Conservation (phyloP, 305 asterid genomes). For the Fraxinus velutina region DNA sequence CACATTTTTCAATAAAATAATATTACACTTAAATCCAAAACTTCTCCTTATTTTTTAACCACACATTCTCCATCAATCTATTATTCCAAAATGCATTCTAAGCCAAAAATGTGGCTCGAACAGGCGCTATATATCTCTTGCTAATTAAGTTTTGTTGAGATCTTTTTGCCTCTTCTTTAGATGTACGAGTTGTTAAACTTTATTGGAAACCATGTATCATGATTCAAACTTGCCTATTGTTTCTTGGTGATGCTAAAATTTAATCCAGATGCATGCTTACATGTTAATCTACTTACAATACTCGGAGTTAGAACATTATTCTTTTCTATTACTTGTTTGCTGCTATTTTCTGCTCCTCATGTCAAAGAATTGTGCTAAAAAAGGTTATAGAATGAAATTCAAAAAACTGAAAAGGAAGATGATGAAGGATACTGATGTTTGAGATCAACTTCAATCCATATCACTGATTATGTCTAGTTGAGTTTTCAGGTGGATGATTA, state of each 20-base stretch:
- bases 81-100: neutral
- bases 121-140: neutral
- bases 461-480: conserved; percentile 16
- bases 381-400: conserved; percentile 8
- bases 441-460: neutral
- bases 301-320: neutral
- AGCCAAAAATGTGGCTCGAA: neutral
- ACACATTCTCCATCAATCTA: neutral
- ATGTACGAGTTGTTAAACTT: neutral
- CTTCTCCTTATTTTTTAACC: neutral
- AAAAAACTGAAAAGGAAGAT: neutral
- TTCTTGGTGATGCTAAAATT: neutral
- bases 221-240: neutral
- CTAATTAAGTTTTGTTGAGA: neutral
- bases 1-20: neutral
- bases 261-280: neutral
- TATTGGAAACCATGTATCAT: neutral
- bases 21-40: neutral
- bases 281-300: neutral
- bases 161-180: neutral
- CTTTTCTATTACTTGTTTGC: neutral
- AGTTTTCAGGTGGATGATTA: conserved; percentile 67
- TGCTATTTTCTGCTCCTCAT: neutral
- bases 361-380: conserved; percentile 9
- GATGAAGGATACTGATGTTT: neutral